These are phyloP conservation scores for Gossypium aridum DNA, from an alignment of 441 rosid genomes.

Conservation along the genomic window DNA sequence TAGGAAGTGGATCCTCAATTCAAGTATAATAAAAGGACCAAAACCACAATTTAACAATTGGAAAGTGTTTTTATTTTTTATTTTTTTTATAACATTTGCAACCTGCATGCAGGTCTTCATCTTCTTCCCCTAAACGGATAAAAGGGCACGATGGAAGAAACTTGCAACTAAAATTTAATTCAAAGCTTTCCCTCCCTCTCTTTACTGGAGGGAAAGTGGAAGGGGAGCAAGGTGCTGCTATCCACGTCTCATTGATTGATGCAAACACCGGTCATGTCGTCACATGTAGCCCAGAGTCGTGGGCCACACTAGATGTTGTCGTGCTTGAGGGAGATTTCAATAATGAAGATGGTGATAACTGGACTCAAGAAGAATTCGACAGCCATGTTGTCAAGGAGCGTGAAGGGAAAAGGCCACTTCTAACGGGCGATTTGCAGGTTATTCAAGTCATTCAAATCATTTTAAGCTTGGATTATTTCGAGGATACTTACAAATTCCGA, in stretches of 20 bases:
- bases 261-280: slow-evolving; percentile 44
- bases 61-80: no score
- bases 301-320: slow-evolving; percentile 46
- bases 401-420: slow-evolving; percentile 73
- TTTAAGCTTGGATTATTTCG: no score
- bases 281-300: slow-evolving; percentile 54
- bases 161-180: slow-evolving; percentile 65
- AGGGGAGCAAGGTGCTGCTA: slow-evolving; percentile 71
- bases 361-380: slow-evolving; percentile 71
- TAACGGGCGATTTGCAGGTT: slow-evolving; percentile 65
- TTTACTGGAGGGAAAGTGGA: slow-evolving; percentile 83
- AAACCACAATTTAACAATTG: no score
- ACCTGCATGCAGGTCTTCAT: slow-evolving; percentile 42
- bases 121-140: slow-evolving; percentile 48
- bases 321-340: slow-evolving; percentile 84
- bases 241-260: slow-evolving; percentile 56
- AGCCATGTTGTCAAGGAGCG: slow-evolving; percentile 79
- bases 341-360: slow-evolving; percentile 63
- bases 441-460: no score
- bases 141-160: slow-evolving; percentile 89
- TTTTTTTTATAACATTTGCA: no score
- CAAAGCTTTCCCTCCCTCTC: slow-evolving; percentile 72
- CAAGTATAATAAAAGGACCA: no score
- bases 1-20: no score
- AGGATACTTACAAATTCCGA: no score